Base-by-base conservation (phyloP, 164 flowering plant genomes). In the Tinospora cordifolia region DNA sequence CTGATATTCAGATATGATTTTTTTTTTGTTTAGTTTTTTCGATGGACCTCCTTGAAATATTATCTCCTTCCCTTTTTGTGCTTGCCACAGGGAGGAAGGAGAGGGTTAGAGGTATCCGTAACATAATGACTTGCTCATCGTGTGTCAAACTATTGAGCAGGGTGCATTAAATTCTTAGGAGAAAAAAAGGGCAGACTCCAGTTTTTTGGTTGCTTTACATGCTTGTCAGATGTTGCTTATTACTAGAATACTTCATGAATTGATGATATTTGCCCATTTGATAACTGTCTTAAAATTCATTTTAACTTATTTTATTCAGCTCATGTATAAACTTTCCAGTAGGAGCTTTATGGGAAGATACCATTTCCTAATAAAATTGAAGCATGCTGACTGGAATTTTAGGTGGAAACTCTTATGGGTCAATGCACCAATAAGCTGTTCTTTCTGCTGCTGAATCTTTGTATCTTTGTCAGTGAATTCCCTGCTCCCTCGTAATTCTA, bases 151-250 rank as follows among this genome's bases (percentile, higher is more conserved):
- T 1, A 44, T 44, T 44, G 47, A 6, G 47, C 47, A n/a, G 14
- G 12, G 14, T 44, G 70, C 54, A 30, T 30, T 30, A 30, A 30
- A 30, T 30, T 30, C 36, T 30, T 30, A 30, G 4, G 36, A 30
- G 36, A 30, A 30, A 30, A 30, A 30, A 30, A 30, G 36, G 36
- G 36, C 36, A 30, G 4, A 30, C 36, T 30, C 4, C n/a, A 19
- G 3, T 26, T 68, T 51, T 30, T 49, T 68, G 41, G 51, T 68
- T 68, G 62, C 62, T 27, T 27, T 30, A 8, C 15, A 49, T 67
- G 39, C 25, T 68, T 30, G 8, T 6, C 22, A 34, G n/a, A 15
- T 51, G 69, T 25, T 51, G 59, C 25, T 49, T 64, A 15, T 38
- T 64, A 64, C 65, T n/a, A n/a, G 47, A 44, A 44, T 44, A 14